Conservation (phyloP, 345 rosid species). For the Cardamine occulta region DNA sequence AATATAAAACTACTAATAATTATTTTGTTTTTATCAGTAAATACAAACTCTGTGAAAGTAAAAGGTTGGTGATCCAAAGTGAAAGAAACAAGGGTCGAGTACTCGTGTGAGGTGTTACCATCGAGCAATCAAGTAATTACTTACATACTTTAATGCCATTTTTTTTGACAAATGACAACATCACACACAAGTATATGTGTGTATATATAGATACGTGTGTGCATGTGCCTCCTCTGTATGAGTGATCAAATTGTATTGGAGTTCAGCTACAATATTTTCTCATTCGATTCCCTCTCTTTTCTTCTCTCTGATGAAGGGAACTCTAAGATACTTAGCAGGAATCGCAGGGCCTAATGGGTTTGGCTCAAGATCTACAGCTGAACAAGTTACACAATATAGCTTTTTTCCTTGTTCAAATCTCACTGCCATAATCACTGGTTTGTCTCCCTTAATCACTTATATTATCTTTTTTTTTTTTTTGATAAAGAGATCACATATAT, state of each 20-base stretch:
- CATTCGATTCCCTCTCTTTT: slow-evolving; percentile 28
- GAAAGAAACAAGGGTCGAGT: slow-evolving; percentile 35
- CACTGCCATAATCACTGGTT: slow-evolving; percentile 49
- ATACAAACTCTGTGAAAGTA: slow-evolving; percentile 35
- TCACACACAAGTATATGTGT: slow-evolving; percentile 19
- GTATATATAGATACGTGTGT: slow-evolving; percentile 35
- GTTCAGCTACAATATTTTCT: not conserved
- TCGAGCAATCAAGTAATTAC: slow-evolving; percentile 40
- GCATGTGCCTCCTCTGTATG: slow-evolving; percentile 40
- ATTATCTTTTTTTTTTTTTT: not conserved
- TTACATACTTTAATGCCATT: slow-evolving; percentile 21
- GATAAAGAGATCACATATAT: not conserved
- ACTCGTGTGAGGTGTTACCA: slow-evolving; percentile 45
- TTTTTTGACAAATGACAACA: slow-evolving; percentile 5
- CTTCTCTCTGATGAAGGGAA: slow-evolving; percentile 66
- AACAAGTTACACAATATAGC: slow-evolving; percentile 62
- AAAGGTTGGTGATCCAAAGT: slow-evolving; percentile 29
- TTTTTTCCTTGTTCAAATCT: slow-evolving; percentile 38
- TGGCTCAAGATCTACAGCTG: slow-evolving; percentile 93
- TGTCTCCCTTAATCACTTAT: slow-evolving; percentile 16
- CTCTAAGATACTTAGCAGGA: slow-evolving; percentile 79
- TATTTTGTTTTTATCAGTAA: slow-evolving; percentile 28
- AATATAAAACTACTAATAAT: not conserved
- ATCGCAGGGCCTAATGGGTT: slow-evolving; percentile 95
- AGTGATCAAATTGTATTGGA: slow-evolving; percentile 24